These are phyloP conservation scores for Takashimella koratensis DNA, from an alignment of 1,284 basidiomycete genomes.

Conservation along the genomic window DNA sequence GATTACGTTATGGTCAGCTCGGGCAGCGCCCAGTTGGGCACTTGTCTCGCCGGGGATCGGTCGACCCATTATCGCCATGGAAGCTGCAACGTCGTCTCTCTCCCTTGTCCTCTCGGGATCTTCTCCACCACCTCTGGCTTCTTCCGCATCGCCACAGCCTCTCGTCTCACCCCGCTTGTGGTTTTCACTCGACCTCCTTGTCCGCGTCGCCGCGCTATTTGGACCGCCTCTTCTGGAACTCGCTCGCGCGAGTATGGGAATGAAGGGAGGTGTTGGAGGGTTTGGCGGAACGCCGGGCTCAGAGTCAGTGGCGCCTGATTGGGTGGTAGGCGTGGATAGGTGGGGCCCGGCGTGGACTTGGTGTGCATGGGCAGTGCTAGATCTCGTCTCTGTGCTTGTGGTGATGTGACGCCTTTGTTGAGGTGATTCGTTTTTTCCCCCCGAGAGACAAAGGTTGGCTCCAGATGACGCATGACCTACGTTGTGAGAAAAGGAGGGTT, in stretches of 20 bases:
- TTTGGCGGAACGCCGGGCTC: not conserved
- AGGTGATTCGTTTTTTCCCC: too few species aligned
- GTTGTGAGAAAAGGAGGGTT: too few species aligned
- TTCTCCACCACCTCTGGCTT: not conserved
- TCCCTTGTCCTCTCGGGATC: not conserved
- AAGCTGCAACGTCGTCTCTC: not conserved
- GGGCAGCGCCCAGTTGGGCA: not conserved
- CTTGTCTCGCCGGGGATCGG: not conserved
- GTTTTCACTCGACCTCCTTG: not conserved
- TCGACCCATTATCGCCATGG: not conserved
- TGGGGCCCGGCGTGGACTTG: not conserved
- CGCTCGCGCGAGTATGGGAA: not conserved
- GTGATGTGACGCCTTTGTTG: not conserved
- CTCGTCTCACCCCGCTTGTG: not conserved
- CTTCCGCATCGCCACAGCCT: not conserved
- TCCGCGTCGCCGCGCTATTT: not conserved
- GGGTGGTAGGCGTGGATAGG: not conserved
- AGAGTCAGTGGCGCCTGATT: not conserved
- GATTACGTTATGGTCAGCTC: not conserved
- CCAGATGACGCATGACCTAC: too few species aligned
- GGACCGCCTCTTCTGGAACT: not conserved
- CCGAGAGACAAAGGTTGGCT: too few species aligned
- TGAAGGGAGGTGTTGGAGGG: not conserved
- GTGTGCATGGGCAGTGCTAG: not conserved
- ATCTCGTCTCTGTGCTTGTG: not conserved